Percentiles rank a stretch among this genome's conserved stretches.
Conservation (phyloP, 495 filamentous ascomycete genomes). For the Immersiella caudata region DNA sequence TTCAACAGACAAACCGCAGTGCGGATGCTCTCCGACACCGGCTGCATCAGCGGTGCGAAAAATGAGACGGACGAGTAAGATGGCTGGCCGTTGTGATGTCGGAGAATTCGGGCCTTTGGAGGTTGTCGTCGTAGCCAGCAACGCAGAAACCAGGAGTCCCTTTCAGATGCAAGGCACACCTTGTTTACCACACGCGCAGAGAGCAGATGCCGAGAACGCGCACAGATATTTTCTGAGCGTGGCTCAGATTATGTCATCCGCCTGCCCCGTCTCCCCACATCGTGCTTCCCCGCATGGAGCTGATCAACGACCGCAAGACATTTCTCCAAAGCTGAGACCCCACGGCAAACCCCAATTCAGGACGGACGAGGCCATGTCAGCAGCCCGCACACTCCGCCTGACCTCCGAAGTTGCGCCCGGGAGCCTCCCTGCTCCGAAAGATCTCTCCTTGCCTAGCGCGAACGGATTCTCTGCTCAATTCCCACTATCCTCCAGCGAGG, state of each 20-base stretch:
- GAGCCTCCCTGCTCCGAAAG: not conserved
- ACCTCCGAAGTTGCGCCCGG: not conserved
- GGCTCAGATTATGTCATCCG: not conserved
- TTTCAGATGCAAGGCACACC: not conserved
- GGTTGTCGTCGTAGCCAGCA: not conserved
- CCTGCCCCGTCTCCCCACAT: not conserved
- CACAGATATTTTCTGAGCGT: too few species aligned
- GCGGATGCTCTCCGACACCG: not conserved
- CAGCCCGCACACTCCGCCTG: not conserved
- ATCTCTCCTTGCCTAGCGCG: not conserved
- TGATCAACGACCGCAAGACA: not conserved
- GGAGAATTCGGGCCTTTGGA: not conserved
- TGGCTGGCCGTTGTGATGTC: not conserved
- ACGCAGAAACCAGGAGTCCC: not conserved
- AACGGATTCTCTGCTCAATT: not conserved
- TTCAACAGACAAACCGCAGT: too few species aligned
- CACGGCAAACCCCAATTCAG: not conserved
- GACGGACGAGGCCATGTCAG: not conserved
- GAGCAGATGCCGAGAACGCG: too few species aligned
- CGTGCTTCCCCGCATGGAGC: not conserved
- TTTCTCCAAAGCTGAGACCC: not conserved
- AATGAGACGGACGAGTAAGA: not conserved
- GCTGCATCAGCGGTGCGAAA: not conserved
- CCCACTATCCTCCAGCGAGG: not conserved
- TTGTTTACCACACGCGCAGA: not conserved